phyloP scores from a whole-genome alignment of 352 stramenopile species.

The Pythium myriotylum region DNA sequence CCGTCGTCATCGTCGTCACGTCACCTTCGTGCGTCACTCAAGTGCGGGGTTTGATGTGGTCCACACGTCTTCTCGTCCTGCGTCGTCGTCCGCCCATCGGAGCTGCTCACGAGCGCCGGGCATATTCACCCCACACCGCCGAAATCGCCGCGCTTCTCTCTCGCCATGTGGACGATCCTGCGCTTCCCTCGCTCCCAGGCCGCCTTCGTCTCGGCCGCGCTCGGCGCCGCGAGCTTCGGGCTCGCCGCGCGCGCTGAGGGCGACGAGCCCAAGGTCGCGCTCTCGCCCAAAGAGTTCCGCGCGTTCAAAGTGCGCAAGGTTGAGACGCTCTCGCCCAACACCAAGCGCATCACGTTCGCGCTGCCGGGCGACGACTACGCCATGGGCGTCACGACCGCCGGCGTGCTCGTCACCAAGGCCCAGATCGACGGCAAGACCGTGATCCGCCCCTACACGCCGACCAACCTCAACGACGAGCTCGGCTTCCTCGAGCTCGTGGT shows the following conservation, averaged over 20 bases:
- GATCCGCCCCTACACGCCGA: conserved; percentile 88
- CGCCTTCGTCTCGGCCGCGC: not conserved
- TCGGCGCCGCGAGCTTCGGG: conserved; percentile 21
- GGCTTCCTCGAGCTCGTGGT: conserved; percentile 89
- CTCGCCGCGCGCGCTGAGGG: conserved; percentile 30
- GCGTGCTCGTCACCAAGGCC: conserved; percentile 59
- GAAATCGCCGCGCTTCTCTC: conserved; percentile 4
- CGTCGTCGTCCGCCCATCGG: conserved; percentile 24
- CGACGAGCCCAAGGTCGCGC: conserved; percentile 41
- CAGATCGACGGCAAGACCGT: conserved; percentile 78
- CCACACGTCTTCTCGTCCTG: conserved; percentile 21
- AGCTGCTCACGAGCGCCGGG: not conserved
- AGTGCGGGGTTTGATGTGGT: conserved; percentile 8
- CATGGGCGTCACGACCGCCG: conserved; percentile 66
- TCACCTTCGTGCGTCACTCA: no score
- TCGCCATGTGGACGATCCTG: conserved; percentile 28
- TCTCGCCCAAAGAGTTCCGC: conserved; percentile 67
- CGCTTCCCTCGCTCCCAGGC: conserved; percentile 23
- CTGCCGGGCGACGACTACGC: conserved; percentile 57
- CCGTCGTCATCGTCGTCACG: no score
- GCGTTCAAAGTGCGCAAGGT: conserved; percentile 77
- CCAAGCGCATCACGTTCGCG: conserved; percentile 76
- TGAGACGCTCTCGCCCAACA: conserved; percentile 75
- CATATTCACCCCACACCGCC: conserved; percentile 6
- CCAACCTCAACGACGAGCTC: conserved; percentile 81